A percentile compares a stretch with the other conserved stretches of the same genome.
Evolutionary conservation across 345 rosid species (phyloP).

Genomic region (Citrus inodora): DNA sequence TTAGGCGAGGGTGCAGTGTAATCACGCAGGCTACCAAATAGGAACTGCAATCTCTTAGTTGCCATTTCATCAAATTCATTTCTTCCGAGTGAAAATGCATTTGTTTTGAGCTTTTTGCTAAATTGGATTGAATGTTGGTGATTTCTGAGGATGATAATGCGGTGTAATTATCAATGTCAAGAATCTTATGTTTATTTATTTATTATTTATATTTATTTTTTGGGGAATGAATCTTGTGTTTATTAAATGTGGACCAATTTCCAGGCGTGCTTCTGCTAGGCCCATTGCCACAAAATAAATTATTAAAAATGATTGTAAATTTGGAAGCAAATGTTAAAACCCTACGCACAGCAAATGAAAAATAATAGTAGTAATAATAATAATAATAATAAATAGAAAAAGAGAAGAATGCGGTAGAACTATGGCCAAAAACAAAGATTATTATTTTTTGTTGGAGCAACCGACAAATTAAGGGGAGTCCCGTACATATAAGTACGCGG

Average conservation of each 20-base stretch:
- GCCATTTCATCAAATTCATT: not conserved
- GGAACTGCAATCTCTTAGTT: not conserved
- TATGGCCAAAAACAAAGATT: too few species aligned
- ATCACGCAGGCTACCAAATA: conserved; percentile 60
- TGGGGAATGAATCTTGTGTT: too few species aligned
- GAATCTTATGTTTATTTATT: not conserved
- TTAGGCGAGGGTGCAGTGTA: conserved; percentile 43
- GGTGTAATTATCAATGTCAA: not conserved
- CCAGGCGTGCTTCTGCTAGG: not conserved
- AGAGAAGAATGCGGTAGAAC: too few species aligned
- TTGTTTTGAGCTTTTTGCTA: not conserved
- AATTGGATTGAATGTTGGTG: not conserved
- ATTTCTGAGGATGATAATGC: not conserved
- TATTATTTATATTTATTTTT: too few species aligned
- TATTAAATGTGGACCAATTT: not conserved
- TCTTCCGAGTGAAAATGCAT: not conserved
- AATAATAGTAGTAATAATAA: too few species aligned
- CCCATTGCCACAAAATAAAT: too few species aligned
- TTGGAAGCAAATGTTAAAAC: not conserved
- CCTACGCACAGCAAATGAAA: not conserved
- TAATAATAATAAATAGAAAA: not conserved
- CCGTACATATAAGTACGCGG: too few species aligned
- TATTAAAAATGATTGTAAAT: not conserved
- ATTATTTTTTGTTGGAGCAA: too few species aligned
- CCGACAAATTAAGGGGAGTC: too few species aligned